Base-by-base conservation (phyloP, 805 yeast species). In the Kodamaea sagamina region DNA sequence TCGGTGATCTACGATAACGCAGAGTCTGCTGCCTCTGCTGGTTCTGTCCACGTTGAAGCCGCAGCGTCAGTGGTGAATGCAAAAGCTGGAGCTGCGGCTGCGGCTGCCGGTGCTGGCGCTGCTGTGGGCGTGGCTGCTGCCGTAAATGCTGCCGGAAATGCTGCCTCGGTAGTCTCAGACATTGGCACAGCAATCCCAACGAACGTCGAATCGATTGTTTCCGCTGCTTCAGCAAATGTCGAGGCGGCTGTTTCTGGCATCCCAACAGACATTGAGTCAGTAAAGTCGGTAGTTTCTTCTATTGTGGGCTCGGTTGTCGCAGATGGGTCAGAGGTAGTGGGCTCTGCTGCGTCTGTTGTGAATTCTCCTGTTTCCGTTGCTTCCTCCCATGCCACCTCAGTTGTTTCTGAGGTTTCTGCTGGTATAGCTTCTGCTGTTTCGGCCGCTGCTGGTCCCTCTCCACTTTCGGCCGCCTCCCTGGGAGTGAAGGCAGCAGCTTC, bases 71-170 rank as follows among this genome's bases (percentile, higher is more conserved):
- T 32, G 18, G 42, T 11, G 12, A 39, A 46, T 10, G 40, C 47
- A 5, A 40, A 37, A n/a, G 47, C 19, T 19, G 48, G 43, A 34
- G 22, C 39, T 16, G 45, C 26, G 13, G 40, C 22, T 27, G 29
- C 40, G 7, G 31, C 34, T 22, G 28, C 27, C 8, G 17, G 12
- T 3, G 38, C 38, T 29, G 34, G 15, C 9, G 16, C 28, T 10
- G 29, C 21, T 22, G 28, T 10, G 16, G 13, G 15, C 10, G 34
- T 18, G 11, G 28, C 18, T 13, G 21, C 27, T 3, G 11, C 4
- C 18, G 16, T 8, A 4, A 25, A n/a, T 4, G 18, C 11, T 18
- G 26, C 15, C 22, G 38, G 16, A 6, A 13, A 13, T 15, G 34
- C 17, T 15, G 19, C 7, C 8, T 12, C 15, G 10, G 19, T 11